A percentile compares a stretch with the other conserved stretches of the same genome.
Conservation (phyloP, 2,329 filamentous ascomycete species). For the Colletotrichum tamarilloi region DNA sequence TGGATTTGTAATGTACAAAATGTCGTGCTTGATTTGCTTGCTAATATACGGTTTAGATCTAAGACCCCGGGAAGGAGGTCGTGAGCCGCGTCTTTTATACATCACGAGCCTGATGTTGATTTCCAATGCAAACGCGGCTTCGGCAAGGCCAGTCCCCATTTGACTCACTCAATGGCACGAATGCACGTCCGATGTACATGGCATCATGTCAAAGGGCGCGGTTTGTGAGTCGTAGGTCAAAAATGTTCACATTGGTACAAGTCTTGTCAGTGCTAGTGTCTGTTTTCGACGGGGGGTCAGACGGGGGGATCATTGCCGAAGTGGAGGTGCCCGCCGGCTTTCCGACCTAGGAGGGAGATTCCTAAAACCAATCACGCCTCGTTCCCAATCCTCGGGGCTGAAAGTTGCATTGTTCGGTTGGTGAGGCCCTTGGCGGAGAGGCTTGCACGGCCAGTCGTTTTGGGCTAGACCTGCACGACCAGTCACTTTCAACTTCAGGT, state of each 20-base stretch:
- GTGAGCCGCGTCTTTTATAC: slow-evolving; percentile 16
- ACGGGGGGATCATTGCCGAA: slow-evolving; percentile 16
- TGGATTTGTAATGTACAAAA: background rate
- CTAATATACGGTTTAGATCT: background rate
- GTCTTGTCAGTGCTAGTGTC: slow-evolving; percentile 4
- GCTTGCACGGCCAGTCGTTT: slow-evolving; percentile 1
- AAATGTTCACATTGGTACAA: background rate
- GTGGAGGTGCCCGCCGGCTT: background rate
- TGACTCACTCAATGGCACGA: background rate
- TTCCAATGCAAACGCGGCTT: slow-evolving; percentile 10
- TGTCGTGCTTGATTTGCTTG: slow-evolving; percentile 7
- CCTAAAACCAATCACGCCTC: slow-evolving; percentile 1
- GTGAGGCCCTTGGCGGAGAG: slow-evolving; percentile 5
- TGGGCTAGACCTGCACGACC: slow-evolving; percentile 1
- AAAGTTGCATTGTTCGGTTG: background rate
- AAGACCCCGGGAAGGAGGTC: background rate
- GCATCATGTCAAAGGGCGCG: slow-evolving; percentile 33
- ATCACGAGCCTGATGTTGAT: background rate
- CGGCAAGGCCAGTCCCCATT: background rate
- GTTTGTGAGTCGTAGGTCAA: background rate
- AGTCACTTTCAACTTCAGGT: background rate
- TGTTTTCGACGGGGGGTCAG: slow-evolving; percentile 6
- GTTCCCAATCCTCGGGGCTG: background rate
- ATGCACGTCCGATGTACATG: slow-evolving; percentile 8
- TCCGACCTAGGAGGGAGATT: background rate